Evolutionary conservation across 495 filamentous ascomycete genomes (phyloP).

Genomic region (Podospora pseudocomata): DNA sequence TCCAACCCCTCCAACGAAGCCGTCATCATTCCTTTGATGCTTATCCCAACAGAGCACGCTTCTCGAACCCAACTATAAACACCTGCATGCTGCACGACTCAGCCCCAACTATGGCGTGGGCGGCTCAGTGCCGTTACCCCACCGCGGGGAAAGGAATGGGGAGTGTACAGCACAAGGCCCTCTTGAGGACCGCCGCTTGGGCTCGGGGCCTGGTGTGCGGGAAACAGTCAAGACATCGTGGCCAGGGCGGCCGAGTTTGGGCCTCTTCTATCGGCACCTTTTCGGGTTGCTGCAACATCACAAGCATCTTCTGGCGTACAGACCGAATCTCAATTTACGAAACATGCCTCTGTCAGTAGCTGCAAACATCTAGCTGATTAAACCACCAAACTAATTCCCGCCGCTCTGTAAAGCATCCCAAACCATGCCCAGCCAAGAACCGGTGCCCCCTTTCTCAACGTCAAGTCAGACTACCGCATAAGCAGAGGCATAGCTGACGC

Average conservation of each 20-base stretch:
- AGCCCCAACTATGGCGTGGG: not conserved
- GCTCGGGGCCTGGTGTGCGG: not conserved
- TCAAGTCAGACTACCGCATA: constrained; percentile 57
- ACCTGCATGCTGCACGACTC: no score
- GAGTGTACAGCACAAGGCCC: not conserved
- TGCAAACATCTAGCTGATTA: not conserved
- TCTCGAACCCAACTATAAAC: no score
- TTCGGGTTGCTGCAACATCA: not conserved
- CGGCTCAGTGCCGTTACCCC: not conserved
- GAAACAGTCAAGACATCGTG: not conserved
- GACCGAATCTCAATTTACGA: not conserved
- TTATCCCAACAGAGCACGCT: not conserved
- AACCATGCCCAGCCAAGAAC: not conserved
- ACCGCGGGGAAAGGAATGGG: not conserved
- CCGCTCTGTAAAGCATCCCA: not conserved
- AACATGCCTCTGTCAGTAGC: constrained; percentile 1
- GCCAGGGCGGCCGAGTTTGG: no score
- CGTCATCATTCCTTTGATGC: not conserved
- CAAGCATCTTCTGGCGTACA: not conserved
- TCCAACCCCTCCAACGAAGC: not conserved
- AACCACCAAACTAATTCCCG: not conserved
- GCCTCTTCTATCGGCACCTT: no score
- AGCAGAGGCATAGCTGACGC: constrained; percentile 90
- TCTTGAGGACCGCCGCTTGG: not conserved
- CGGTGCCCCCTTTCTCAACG: not conserved